Percentiles rank a stretch among this genome's conserved stretches.
These are phyloP conservation scores for Symbiodinium pilosum DNA, from an alignment of 73 alveolate species.

Conservation along the genomic window DNA sequence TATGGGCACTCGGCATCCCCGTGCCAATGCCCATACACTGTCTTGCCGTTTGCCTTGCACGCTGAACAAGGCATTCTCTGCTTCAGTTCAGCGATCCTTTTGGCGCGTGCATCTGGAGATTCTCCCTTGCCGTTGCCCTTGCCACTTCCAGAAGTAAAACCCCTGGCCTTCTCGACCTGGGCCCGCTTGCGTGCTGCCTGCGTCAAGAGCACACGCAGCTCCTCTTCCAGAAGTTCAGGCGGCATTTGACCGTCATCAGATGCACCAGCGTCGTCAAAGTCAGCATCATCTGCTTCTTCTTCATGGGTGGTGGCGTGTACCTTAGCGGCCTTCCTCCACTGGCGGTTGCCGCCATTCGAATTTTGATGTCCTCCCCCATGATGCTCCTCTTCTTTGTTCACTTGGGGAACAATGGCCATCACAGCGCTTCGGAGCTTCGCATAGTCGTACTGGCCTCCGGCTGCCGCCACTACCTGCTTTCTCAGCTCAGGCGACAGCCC, in stretches of 20 bases:
- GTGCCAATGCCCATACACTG: slow-evolving; percentile 31
- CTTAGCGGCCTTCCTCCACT: background rate
- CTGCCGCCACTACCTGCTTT: slow-evolving; percentile 25
- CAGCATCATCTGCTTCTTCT: background rate
- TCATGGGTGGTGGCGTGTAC: background rate
- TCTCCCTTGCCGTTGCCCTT: background rate
- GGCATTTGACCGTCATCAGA: background rate
- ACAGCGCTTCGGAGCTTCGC: background rate
- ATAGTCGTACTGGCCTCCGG: slow-evolving; percentile 27
- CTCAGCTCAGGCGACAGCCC: background rate
- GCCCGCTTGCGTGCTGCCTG: background rate
- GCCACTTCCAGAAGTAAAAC: background rate
- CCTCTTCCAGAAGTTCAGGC: background rate
- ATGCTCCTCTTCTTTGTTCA: background rate
- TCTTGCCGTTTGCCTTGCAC: slow-evolving; percentile 1
- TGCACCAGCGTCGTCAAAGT: background rate
- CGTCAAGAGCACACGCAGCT: background rate
- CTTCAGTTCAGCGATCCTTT: background rate
- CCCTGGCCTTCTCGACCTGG: background rate
- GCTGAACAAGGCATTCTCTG: background rate
- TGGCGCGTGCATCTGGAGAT: background rate
- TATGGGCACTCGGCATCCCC: background rate
- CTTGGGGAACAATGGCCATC: slow-evolving; percentile 11
- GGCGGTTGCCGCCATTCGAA: background rate
- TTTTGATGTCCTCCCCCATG: background rate